phyloP scores from a whole-genome alignment of 2,329 filamentous ascomycete species.

The Metarhizium anisopliae region DNA sequence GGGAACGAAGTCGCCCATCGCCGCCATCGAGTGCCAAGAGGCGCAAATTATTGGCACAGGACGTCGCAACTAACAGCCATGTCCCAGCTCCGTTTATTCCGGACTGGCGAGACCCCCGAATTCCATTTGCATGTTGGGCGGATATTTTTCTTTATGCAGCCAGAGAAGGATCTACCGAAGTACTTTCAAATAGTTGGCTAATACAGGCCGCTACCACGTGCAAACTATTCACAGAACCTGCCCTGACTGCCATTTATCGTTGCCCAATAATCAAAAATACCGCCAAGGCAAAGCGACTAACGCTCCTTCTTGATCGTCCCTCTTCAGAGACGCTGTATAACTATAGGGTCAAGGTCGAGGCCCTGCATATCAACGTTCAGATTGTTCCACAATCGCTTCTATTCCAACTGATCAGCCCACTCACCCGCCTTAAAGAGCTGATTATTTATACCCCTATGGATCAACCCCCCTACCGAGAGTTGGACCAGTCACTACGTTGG shows the following conservation, averaged over 20 bases:
- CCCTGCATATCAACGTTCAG: conserved; percentile 62
- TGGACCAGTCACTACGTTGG: conserved; percentile 55
- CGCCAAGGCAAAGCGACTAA: conserved; percentile 35
- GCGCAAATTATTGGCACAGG: conserved; percentile 3
- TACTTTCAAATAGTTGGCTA: conserved; percentile 52
- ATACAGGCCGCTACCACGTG: conserved; percentile 54
- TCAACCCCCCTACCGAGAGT: conserved; percentile 53
- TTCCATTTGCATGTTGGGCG: conserved; percentile 61
- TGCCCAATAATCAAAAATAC: conserved; percentile 52
- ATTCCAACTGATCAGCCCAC: conserved; percentile 49
- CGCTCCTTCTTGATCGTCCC: conserved; percentile 45
- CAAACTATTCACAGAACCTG: conserved; percentile 59
- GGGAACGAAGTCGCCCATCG: conserved; percentile 12
- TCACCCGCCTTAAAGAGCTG: conserved; percentile 60
- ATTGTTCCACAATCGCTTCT: conserved; percentile 36
- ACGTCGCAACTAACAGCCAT: neutral
- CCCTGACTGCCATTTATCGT: conserved; percentile 62
- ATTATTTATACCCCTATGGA: conserved; percentile 66
- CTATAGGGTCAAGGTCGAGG: conserved; percentile 63
- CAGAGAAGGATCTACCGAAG: conserved; percentile 30
- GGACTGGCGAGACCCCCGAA: conserved; percentile 41
- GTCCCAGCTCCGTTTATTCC: conserved; percentile 28
- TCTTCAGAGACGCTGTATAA: conserved; percentile 43
- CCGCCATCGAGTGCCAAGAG: conserved; percentile 8
- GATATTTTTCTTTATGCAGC: conserved; percentile 63